Evolutionary conservation across 495 filamentous ascomycete genomes (phyloP), one percentile per base, ranked within the genome.

Genomic region (Chaetomidium leptoderma): DNA sequence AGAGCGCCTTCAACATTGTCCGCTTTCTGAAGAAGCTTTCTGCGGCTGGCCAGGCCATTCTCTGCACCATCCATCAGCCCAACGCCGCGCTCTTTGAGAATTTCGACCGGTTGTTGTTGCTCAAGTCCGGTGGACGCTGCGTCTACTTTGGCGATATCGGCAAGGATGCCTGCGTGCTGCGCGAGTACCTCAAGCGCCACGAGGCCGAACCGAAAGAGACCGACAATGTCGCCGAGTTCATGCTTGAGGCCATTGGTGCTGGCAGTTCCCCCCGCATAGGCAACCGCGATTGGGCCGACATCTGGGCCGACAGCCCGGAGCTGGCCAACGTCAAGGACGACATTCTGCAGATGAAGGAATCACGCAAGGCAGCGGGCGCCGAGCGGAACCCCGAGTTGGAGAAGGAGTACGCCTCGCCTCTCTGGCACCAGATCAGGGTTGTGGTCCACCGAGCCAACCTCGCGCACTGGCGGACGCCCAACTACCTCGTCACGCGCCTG

Each of bases 41-140:
- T 1, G 83, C 81, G 1, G 84, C 85, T 37, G 92, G 92, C 1
- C 91, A 96, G 63, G 90, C 92, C 17, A 89, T 96, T 66, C 81
- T 96, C 1, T 91, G 88, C 71, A 96, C 92, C 0, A 97, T 96
- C 61, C 92, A 96, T 69, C 92, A 97, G 62, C 92, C 92, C 16
- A 88, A 88, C 65, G 83, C 88, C 4, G 86, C 88, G 0, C 78
- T 97, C 0, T 96, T 97, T 61, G 86, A 93, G 66, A 86, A 88
- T 61, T 90, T 79, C 64, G 88, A 92, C 64, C 79, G 81, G 9
- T 71, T 92, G 1, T 72, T 92, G 4, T 74, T 90, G 0, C 78
- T 92, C 16, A 80, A 86, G 56, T 74, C 74, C 24, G 88, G 87
- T 10, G 88, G 88, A 1, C 81, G 84, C 42, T 84, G 79, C n/a